phyloP scores from a whole-genome alignment of 345 rosid species.

The Bruguiera parviflora region DNA sequence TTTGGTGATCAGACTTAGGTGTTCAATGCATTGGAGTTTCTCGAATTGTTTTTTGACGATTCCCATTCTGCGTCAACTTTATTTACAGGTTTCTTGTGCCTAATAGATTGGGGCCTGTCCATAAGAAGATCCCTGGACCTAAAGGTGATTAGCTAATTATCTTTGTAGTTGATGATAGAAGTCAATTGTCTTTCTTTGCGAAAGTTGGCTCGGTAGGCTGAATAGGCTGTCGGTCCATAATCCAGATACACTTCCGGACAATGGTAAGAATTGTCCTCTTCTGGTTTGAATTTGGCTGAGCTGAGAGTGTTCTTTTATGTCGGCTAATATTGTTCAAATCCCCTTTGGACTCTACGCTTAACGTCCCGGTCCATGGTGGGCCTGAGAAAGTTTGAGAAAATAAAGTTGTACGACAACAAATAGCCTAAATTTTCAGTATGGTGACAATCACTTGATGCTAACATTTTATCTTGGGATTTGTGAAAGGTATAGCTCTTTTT shows the following conservation, averaged over 20 bases:
- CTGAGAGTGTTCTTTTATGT: too few relatives aligned
- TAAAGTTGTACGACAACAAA: too few relatives aligned
- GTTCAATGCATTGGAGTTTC: slow-evolving; percentile 15
- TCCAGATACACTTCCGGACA: not conserved
- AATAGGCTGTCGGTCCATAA: slow-evolving; percentile 3
- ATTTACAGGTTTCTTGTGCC: slow-evolving; percentile 59
- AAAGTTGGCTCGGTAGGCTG: slow-evolving; percentile 8
- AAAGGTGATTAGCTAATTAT: slow-evolving; percentile 40
- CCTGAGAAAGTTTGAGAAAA: not conserved
- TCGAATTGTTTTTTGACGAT: slow-evolving; percentile 6
- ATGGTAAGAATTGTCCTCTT: not conserved
- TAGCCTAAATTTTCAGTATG: too few relatives aligned
- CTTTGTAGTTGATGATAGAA: not conserved
- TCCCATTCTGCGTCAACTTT: slow-evolving; percentile 14
- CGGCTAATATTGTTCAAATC: too few relatives aligned
- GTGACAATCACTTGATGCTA: too few relatives aligned
- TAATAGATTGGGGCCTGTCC: slow-evolving; percentile 43
- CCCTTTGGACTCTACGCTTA: too few relatives aligned
- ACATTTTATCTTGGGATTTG: not conserved
- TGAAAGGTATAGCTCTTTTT: not conserved
- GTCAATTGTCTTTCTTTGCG: not conserved
- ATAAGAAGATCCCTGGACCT: slow-evolving; percentile 52
- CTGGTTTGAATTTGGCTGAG: not conserved
- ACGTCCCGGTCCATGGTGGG: too few relatives aligned
- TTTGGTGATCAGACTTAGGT: slow-evolving; percentile 13